phyloP scores from a whole-genome alignment of 2,329 filamentous ascomycete species.

The Pestalotiopsis fici region DNA sequence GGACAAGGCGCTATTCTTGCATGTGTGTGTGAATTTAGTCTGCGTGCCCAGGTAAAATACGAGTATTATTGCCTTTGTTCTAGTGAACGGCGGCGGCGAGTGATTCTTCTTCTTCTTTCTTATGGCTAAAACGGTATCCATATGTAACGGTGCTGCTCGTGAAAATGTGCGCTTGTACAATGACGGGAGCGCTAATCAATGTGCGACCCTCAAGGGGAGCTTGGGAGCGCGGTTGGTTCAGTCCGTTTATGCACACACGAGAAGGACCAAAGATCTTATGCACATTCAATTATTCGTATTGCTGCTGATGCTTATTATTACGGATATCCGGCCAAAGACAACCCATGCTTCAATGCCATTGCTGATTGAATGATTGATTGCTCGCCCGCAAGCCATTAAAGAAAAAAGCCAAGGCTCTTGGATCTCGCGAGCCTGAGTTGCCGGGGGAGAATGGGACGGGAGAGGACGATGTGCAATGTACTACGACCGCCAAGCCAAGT shows the following conservation, averaged over 20 bases:
- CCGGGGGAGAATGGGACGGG: neutral
- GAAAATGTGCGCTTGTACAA: neutral
- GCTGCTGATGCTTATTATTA: neutral
- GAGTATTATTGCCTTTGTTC: no score
- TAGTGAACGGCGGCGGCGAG: no score
- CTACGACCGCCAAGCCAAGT: neutral
- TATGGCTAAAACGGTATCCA: neutral
- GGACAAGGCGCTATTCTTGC: neutral
- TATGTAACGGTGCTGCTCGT: neutral
- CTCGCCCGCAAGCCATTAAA: neutral
- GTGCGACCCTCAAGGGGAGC: neutral
- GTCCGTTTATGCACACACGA: neutral
- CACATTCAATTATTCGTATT: neutral
- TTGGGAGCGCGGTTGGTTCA: neutral
- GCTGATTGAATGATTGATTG: neutral
- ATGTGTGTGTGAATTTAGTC: neutral
- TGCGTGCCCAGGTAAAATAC: neutral
- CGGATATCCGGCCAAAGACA: neutral
- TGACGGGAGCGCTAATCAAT: constrained; percentile 2
- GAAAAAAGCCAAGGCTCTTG: neutral
- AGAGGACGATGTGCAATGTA: neutral
- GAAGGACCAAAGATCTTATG: neutral
- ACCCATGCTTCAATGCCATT: neutral
- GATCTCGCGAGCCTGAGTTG: neutral
- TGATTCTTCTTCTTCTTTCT: neutral